phyloP scores from a whole-genome alignment of 108 stramenopile genomes.

The Nitzschia sp. region DNA sequence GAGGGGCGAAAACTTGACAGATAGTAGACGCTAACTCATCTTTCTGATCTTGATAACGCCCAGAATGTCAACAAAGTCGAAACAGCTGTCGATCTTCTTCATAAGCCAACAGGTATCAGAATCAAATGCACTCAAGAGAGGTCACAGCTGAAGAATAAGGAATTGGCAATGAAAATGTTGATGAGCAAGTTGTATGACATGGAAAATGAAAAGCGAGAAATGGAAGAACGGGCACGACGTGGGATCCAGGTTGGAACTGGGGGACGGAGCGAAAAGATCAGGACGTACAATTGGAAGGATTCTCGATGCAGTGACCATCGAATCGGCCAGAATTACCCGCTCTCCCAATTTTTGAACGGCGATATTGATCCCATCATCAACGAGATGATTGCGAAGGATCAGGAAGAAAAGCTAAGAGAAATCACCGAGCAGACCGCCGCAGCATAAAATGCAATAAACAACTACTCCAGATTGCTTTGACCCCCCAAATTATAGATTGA shows the following conservation, averaged over 20 bases:
- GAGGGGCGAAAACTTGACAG: too few species aligned
- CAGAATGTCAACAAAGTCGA: constrained; percentile 99
- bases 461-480: too few species aligned
- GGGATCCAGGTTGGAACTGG: constrained; percentile 93
- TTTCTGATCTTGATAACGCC: too few species aligned
- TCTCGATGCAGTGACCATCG: constrained; percentile 94
- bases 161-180: constrained; percentile 93
- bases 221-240: constrained; percentile 75
- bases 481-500: too few species aligned
- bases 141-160: constrained; percentile 94
- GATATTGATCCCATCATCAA: constrained; percentile 79
- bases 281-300: constrained; percentile 99
- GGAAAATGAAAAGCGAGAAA: constrained; percentile 82
- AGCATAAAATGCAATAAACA: not conserved
- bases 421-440: not conserved
- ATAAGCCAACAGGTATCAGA: constrained; percentile 95
- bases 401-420: constrained; percentile 67
- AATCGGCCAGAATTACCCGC: constrained; percentile 83
- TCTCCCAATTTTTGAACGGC: constrained; percentile 71
- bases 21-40: too few species aligned
- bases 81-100: constrained; percentile 93
- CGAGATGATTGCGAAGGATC: constrained; percentile 80
- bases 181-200: constrained; percentile 85
- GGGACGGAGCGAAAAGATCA: constrained; percentile 92
- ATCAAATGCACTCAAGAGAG: constrained; percentile 97